phyloP scores from a whole-genome alignment of 352 stramenopile species.

The Pythium sp. region DNA sequence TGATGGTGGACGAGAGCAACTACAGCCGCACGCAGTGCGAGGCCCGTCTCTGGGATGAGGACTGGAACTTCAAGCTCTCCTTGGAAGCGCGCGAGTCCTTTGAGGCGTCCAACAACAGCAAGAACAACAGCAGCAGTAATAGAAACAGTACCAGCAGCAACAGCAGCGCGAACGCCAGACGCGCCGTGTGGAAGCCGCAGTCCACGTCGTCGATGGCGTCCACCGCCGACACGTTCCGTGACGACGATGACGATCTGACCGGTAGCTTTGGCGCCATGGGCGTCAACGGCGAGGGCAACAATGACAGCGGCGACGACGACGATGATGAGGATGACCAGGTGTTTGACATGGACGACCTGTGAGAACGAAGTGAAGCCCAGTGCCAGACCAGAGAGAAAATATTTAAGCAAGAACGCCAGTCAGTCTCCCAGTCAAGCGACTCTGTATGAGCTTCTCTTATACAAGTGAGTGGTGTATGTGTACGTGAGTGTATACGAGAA shows the following conservation, averaged over 20 bases:
- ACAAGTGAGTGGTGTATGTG: neutral
- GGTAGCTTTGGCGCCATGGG: neutral
- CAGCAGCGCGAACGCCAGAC: slow-evolving; percentile 9
- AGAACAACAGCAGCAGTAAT: slow-evolving; percentile 11
- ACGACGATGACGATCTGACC: slow-evolving; percentile 26
- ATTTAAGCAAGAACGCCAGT: neutral
- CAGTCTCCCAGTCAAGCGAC: neutral
- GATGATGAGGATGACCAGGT: slow-evolving; percentile 23
- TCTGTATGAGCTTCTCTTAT: neutral
- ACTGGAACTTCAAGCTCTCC: slow-evolving; percentile 75
- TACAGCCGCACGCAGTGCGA: slow-evolving; percentile 50
- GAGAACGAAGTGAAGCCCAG: slow-evolving; percentile 6
- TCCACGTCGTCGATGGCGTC: slow-evolving; percentile 34
- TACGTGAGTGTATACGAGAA: neutral
- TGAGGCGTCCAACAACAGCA: slow-evolving; percentile 24
- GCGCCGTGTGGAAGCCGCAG: slow-evolving; percentile 18
- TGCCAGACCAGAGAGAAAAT: neutral
- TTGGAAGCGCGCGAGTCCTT: slow-evolving; percentile 66
- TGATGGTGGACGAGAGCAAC: slow-evolving; percentile 6
- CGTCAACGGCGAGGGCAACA: slow-evolving; percentile 14
- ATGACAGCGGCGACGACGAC: slow-evolving; percentile 22
- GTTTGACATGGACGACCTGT: slow-evolving; percentile 73
- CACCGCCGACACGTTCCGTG: slow-evolving; percentile 31
- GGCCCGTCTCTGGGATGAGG: slow-evolving; percentile 53
- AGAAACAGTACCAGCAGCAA: slow-evolving; percentile 11